Percentiles rank a stretch among this genome's conserved stretches.
These are phyloP conservation scores for Penicillium sclerotigenum DNA, from an alignment of 2,329 filamentous ascomycete species.

Conservation along the genomic window DNA sequence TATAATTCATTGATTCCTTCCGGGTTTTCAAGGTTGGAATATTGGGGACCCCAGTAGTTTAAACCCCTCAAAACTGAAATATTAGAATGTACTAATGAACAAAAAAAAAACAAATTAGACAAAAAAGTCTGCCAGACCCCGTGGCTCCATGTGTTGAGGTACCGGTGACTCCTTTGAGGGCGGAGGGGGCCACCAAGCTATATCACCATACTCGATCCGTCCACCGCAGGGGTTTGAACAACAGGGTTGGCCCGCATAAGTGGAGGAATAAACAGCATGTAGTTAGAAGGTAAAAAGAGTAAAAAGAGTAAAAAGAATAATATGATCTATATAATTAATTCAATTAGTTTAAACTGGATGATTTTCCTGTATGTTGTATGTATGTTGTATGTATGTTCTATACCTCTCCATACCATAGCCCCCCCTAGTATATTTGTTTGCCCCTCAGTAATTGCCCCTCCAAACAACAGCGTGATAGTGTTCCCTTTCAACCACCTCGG, in stretches of 20 bases:
- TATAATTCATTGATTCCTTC: not conserved
- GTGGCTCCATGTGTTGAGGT: constrained; percentile 5
- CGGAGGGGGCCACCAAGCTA: constrained; percentile 10
- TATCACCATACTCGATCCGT: constrained; percentile 15
- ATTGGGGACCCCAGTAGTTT: not conserved
- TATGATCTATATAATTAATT: not conserved
- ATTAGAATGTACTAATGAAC: not conserved
- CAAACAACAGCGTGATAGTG: constrained; percentile 2
- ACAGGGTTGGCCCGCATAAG: not conserved
- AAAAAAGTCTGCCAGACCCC: constrained; percentile 12
- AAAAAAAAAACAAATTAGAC: not conserved
- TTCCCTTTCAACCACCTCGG: constrained; percentile 3
- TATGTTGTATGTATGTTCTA: not conserved
- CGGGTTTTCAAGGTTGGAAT: not conserved
- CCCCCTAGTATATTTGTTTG: not conserved
- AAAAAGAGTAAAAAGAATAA: not conserved
- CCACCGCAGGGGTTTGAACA: constrained; percentile 12
- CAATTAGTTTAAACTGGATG: not conserved
- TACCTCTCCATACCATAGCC: not conserved
- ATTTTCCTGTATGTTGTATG: not conserved
- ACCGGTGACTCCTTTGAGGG: constrained; percentile 25
- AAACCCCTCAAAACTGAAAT: not conserved
- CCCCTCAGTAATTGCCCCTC: constrained; percentile 18
- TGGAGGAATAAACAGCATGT: not conserved
- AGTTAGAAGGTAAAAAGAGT: not conserved